These are phyloP conservation scores for Mycena floridula DNA, from an alignment of 768 basidiomycete genomes.

Conservation along the genomic window DNA sequence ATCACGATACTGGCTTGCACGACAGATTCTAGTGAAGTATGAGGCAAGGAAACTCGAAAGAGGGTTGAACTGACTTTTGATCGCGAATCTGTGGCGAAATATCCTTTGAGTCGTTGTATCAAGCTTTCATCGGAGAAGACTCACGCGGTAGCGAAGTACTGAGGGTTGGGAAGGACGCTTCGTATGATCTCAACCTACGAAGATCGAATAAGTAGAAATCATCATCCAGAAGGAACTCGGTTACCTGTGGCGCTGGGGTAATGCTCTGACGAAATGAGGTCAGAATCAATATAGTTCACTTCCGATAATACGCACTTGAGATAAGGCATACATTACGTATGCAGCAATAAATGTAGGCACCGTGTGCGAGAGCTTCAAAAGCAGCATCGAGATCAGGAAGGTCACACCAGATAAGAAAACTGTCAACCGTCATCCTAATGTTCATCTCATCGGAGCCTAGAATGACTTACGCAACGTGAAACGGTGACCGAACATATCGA, in stretches of 20 bases:
- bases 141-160: constrained; percentile 34
- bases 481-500: constrained; percentile 32
- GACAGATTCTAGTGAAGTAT: constrained; percentile 25
- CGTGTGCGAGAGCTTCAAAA: constrained; percentile 30
- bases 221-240: no score
- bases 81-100: no score
- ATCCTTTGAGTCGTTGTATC: no score
- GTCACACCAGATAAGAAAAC: constrained; percentile 33
- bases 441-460: not conserved
- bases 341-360: constrained; percentile 34
- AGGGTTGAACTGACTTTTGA: constrained; percentile 26
- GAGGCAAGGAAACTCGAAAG: constrained; percentile 1
- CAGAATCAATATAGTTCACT: not conserved
- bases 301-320: constrained; percentile 21
- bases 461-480: constrained; percentile 28
- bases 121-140: constrained; percentile 5
- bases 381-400: constrained; percentile 34
- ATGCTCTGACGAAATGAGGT: constrained; percentile 7
- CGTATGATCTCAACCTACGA: constrained; percentile 33
- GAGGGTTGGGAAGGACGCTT: constrained; percentile 33
- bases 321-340: constrained; percentile 35
- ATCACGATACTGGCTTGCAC: constrained; percentile 37
- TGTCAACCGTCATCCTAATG: constrained; percentile 6
- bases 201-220: constrained; percentile 30
- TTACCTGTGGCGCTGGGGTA: no score